Conservation (phyloP, 225 moss, liverwort and hornwort genomes). For the Neckera pumila region DNA sequence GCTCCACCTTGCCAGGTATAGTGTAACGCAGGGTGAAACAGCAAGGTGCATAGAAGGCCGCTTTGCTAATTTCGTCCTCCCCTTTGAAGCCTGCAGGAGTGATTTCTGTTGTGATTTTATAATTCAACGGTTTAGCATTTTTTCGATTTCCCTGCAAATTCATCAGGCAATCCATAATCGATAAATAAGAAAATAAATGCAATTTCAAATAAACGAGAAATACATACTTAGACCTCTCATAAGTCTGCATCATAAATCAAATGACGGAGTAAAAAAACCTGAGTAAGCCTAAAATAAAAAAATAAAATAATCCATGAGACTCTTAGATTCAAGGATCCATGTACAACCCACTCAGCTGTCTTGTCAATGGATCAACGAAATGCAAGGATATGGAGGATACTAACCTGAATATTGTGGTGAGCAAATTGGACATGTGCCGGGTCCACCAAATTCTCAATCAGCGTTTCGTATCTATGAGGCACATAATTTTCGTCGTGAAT, state of each 20-base stretch:
- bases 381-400: not conserved
- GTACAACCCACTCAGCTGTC: not conserved
- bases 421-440: conserved; percentile 72
- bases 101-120: conserved; percentile 17
- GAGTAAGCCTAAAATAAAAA: not conserved
- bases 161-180: not conserved
- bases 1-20: not conserved
- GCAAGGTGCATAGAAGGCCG: conserved; percentile 40
- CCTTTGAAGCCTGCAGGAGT: conserved; percentile 50
- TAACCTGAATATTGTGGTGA: conserved; percentile 71
- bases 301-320: not conserved
- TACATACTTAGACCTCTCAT: not conserved
- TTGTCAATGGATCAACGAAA: not conserved
- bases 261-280: not conserved
- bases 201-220: not conserved
- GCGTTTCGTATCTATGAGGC: conserved; percentile 43
- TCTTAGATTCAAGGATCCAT: not conserved
- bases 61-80: conserved; percentile 1
- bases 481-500: not conserved
- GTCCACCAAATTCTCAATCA: conserved; percentile 77
- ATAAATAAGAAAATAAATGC: not conserved
- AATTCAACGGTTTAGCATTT: conserved; percentile 31
- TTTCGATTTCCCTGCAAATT: conserved; percentile 55
- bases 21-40: not conserved
- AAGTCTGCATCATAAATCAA: not conserved